Percentiles rank a stretch among this genome's conserved stretches.
Evolutionary conservation across 2,329 filamentous ascomycete species (phyloP).

Genomic region (Epichloe scottii): DNA sequence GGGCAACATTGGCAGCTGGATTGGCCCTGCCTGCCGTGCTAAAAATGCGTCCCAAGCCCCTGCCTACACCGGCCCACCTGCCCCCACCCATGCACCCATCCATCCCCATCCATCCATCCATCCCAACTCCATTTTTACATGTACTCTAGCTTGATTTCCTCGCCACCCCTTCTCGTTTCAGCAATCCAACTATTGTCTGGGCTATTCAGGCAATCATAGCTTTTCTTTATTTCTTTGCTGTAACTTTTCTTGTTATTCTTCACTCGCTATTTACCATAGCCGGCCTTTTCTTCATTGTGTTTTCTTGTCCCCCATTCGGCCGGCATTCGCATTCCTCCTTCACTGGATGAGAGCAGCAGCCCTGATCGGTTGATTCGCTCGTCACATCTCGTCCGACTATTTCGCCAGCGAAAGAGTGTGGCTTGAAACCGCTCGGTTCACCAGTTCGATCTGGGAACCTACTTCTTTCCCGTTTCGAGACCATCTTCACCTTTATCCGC

Average conservation of each 20-base stretch:
- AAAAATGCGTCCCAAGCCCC: too few relatives aligned
- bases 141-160: background rate
- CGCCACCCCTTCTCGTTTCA: background rate
- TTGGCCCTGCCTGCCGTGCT: background rate
- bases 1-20: background rate
- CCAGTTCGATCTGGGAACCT: too few relatives aligned
- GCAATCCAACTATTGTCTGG: background rate
- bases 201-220: background rate
- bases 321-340: background rate
- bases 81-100: too few relatives aligned
- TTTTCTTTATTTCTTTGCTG: background rate
- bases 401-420: too few relatives aligned
- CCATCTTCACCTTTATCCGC: background rate
- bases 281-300: background rate
- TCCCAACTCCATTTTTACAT: background rate
- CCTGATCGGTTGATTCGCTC: background rate
- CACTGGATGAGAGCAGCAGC: background rate
- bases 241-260: background rate
- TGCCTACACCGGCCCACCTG: too few relatives aligned
- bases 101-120: background rate
- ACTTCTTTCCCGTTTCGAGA: background rate
- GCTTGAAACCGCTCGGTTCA: too few relatives aligned
- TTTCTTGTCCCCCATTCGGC: background rate
- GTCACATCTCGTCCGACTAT: too few relatives aligned
- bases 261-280: background rate